A percentile compares a stretch with the other conserved stretches of the same genome.
Evolutionary conservation across 129 eudicot genomes (phyloP).

Genomic region (Centaurea solstitialis): DNA sequence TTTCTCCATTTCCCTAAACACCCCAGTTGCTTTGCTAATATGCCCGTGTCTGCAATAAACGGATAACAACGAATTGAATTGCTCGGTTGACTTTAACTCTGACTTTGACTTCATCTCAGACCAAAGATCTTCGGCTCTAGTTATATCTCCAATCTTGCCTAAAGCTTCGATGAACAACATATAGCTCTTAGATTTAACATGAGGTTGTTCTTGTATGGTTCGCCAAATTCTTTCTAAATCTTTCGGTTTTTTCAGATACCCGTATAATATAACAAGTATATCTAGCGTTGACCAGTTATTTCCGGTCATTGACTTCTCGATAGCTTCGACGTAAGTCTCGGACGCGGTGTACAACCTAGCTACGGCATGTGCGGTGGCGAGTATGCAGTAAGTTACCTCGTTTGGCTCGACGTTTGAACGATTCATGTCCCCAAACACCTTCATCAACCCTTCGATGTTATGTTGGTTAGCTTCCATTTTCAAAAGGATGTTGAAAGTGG

Average conservation of each 20-base stretch:
- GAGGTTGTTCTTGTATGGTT: constrained; percentile 51
- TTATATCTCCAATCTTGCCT: constrained; percentile 67
- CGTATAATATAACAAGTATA: constrained; percentile 72
- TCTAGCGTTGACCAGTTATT: constrained; percentile 88
- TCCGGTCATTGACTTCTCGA: constrained; percentile 76
- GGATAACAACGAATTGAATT: constrained; percentile 79
- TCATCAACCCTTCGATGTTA: constrained; percentile 63
- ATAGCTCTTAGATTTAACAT: constrained; percentile 70
- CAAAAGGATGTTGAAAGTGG: constrained; percentile 81
- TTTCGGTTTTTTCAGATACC: constrained; percentile 65
- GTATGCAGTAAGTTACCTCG: constrained; percentile 74
- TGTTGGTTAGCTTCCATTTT: constrained; percentile 92
- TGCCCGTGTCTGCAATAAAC: constrained; percentile 84
- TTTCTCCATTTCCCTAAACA: constrained; percentile 74
- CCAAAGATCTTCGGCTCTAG: constrained; percentile 80
- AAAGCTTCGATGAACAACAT: constrained; percentile 84
- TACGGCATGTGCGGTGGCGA: constrained; percentile 90
- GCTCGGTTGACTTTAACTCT: constrained; percentile 69
- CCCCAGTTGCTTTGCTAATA: constrained; percentile 69
- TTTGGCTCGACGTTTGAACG: constrained; percentile 63
- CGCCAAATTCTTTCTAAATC: constrained; percentile 70
- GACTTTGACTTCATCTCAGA: constrained; percentile 54
- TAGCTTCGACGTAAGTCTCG: constrained; percentile 72
- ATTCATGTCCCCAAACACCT: constrained; percentile 78
- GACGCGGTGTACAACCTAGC: constrained; percentile 81